Evolutionary conservation across 345 rosid genomes (phyloP).

Genomic region (Populus davidiana): DNA sequence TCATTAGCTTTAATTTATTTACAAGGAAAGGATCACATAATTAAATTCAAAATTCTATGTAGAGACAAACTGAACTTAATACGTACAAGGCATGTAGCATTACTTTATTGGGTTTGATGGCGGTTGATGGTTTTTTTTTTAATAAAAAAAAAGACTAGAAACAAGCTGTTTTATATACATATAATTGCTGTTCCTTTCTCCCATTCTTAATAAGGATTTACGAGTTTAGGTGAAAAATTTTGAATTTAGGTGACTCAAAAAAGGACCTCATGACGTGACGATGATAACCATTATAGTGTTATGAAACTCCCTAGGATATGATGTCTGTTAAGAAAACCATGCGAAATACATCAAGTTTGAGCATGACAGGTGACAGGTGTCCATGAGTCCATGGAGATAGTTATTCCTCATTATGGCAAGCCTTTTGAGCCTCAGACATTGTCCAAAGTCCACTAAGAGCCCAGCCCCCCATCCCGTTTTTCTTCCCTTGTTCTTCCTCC

Average conservation of each 20-base stretch:
- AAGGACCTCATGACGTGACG: background rate
- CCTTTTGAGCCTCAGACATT: background rate
- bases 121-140: background rate
- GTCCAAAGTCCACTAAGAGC: background rate
- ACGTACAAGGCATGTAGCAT: slow-evolving; percentile 18
- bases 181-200: background rate
- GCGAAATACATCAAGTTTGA: background rate
- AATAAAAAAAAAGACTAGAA: background rate
- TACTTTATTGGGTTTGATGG: slow-evolving; percentile 6
- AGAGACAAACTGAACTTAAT: slow-evolving; percentile 16
- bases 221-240: background rate
- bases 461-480: background rate
- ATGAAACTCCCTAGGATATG: background rate
- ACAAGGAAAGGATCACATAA: background rate
- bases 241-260: background rate
- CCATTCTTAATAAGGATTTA: background rate
- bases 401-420: no score
- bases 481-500: background rate
- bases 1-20: background rate
- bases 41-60: background rate
- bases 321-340: background rate
- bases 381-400: no score
- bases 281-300: background rate
- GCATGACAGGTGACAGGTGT: no score
- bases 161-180: background rate